Evolutionary conservation across 352 stramenopile species (phyloP), one percentile per base, ranked within the genome.

Genomic region (Phytophthora capsici): DNA sequence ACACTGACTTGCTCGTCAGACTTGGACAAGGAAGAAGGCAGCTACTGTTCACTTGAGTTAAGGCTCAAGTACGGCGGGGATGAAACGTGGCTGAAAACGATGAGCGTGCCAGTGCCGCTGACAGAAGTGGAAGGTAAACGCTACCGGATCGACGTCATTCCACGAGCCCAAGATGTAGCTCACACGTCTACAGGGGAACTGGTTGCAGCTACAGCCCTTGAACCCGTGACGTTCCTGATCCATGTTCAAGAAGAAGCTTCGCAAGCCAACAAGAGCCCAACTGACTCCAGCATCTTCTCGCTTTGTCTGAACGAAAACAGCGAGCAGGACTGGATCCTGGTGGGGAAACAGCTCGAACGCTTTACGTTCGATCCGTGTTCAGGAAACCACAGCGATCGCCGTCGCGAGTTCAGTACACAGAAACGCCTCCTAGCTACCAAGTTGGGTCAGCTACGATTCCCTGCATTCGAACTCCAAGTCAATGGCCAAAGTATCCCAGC

Each of bases 241-340:
- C 56, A 62, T 1, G 73, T 91, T 12, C 67, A 63, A 49, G 60
- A 71, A 49, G 55, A 69, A 45, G 57, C 44, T 30, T 50, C 36
- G 23, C 55, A 57, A 17, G 44, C 28, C 14, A 64, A 55, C 34
- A 43, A 46, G 38, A n/a, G 46, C 23, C 43, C 50, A 13, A 23
- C 53, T 1, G 12, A 53, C n/a, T 36, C 61, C 6, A 25, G 26
- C 12, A 30, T 37, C 3, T 49, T 84, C 45, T 55, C 80, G 41
- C 61, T 93, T 30, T 88, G 75, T 46, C 56, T 93, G n/a, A 70
- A 82, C 43, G 67, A 78, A 22, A 54, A 47, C 37, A 88, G 75
- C 34, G 78, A 84, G 19, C 44, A 54, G n/a, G 84, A 93, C 62
- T 93, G 84, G 84, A 72, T 93, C 37, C 53, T 90, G 12, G 22